A percentile compares a stretch with the other conserved stretches of the same genome.
These are phyloP conservation scores for Scenedesmus sp. DNA, from an alignment of 163 green algal species.

Conservation along the genomic window DNA sequence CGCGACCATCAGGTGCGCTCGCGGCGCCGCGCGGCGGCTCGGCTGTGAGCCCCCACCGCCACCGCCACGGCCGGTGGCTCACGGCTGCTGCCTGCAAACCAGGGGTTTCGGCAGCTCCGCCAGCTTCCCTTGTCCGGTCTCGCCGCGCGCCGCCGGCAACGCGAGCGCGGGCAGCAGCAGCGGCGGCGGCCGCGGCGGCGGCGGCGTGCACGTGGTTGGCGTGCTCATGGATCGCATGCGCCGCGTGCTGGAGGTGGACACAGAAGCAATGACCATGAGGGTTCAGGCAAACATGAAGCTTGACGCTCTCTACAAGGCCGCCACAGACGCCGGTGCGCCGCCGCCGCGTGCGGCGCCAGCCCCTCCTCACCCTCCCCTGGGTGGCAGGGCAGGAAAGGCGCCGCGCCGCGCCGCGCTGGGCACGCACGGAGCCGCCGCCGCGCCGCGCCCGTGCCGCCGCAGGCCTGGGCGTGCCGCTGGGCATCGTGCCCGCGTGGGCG, in stretches of 20 bases:
- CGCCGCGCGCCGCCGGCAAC: background rate
- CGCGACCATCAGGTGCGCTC: background rate
- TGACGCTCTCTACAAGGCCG: background rate
- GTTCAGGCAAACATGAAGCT: conserved; percentile 11
- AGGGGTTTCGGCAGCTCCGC: conserved; percentile 15
- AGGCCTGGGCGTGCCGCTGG: background rate
- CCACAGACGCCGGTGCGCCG: background rate
- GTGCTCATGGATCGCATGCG: conserved; percentile 8
- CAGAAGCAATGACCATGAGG: background rate
- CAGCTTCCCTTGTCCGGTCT: conserved; percentile 11
- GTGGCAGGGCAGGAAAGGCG: too few species aligned
- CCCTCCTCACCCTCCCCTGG: too few species aligned
- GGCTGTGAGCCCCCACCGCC: background rate
- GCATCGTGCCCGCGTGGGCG: background rate
- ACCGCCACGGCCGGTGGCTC: background rate
- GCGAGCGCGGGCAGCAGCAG: conserved; percentile 19
- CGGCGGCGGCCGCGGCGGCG: background rate
- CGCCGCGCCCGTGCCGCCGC: too few species aligned
- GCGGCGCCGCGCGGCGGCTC: background rate
- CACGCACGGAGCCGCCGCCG: too few species aligned
- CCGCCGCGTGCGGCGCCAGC: too few species aligned
- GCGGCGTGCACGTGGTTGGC: background rate
- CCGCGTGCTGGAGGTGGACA: background rate
- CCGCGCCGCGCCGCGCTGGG: too few species aligned
- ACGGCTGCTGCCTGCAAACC: background rate